A percentile compares a stretch with the other conserved stretches of the same genome.
These are phyloP conservation scores for Tuber magnatum DNA, from an alignment of 495 filamentous ascomycete genomes.

Conservation along the genomic window DNA sequence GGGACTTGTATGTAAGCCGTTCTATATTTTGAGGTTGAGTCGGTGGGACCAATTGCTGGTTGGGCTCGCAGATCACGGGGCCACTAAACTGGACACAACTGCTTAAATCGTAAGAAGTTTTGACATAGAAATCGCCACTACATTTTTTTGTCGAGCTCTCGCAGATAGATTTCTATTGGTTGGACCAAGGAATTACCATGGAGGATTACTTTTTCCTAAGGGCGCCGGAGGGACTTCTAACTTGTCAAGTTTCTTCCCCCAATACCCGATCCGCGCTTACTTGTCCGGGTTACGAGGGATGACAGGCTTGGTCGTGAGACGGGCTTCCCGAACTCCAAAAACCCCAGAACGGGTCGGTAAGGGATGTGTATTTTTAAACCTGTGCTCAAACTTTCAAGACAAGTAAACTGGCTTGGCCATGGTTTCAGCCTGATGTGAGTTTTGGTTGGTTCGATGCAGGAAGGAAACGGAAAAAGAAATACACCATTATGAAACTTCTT, in stretches of 20 bases:
- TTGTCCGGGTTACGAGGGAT: background rate
- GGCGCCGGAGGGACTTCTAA: background rate
- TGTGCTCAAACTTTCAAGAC: background rate
- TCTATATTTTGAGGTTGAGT: background rate
- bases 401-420: background rate
- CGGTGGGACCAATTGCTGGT: background rate
- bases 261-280: background rate
- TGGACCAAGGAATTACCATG: background rate
- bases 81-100: background rate
- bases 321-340: background rate
- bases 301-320: background rate
- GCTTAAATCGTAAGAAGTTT: background rate
- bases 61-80: background rate
- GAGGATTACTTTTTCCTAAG: background rate
- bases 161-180: background rate
- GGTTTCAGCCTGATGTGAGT: background rate
- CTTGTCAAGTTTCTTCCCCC: background rate
- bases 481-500: background rate
- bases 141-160: background rate
- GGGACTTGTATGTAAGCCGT: background rate
- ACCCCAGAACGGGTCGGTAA: background rate
- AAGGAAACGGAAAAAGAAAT: background rate
- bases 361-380: background rate
- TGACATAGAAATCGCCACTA: background rate
- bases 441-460: background rate